A percentile compares a stretch with the other conserved stretches of the same genome.
Conservation (phyloP, 2,329 filamentous ascomycete species). For the Chrysoporthe deuterocubensis region DNA sequence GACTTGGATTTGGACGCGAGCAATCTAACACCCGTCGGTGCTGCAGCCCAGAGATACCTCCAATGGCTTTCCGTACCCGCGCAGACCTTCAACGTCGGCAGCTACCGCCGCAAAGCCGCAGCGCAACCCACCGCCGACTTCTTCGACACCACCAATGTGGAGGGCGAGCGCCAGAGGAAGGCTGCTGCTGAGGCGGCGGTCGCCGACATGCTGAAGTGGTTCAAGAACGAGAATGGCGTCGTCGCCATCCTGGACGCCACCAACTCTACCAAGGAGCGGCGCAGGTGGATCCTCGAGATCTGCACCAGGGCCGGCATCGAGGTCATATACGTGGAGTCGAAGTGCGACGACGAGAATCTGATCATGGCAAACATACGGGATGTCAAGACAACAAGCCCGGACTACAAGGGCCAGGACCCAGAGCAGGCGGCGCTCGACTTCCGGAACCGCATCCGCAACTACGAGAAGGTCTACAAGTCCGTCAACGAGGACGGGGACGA, state of each 20-base stretch:
- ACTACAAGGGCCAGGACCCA: conserved; percentile 93
- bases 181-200: conserved; percentile 92
- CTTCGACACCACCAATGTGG: conserved; percentile 87
- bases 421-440: conserved; percentile 91
- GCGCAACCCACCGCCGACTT: conserved; percentile 92
- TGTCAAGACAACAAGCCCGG: conserved; percentile 94
- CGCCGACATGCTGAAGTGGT: conserved; percentile 93
- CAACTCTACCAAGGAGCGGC: conserved; percentile 88
- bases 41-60: conserved; percentile 83
- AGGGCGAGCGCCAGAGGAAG: conserved; percentile 86
- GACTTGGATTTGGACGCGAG: conserved; percentile 25
- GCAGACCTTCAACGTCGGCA: conserved; percentile 96
- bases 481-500: conserved; percentile 83
- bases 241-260: conserved; percentile 96
- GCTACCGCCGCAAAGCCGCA: conserved; percentile 86
- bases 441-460: conserved; percentile 91
- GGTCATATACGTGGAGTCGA: conserved; percentile 94
- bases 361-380: conserved; percentile 99
- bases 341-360: conserved; percentile 92
- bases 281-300: conserved; percentile 86
- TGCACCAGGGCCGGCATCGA: conserved; percentile 80
- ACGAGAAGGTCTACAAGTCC: conserved; percentile 95
- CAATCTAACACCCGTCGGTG: conserved; percentile 29
- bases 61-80: conserved; percentile 95
- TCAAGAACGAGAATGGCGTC: conserved; percentile 72